Evolutionary conservation across 2,329 filamentous ascomycete genomes (phyloP), one percentile per base, ranked within the genome.

Genomic region (Aureobasidium sp.): DNA sequence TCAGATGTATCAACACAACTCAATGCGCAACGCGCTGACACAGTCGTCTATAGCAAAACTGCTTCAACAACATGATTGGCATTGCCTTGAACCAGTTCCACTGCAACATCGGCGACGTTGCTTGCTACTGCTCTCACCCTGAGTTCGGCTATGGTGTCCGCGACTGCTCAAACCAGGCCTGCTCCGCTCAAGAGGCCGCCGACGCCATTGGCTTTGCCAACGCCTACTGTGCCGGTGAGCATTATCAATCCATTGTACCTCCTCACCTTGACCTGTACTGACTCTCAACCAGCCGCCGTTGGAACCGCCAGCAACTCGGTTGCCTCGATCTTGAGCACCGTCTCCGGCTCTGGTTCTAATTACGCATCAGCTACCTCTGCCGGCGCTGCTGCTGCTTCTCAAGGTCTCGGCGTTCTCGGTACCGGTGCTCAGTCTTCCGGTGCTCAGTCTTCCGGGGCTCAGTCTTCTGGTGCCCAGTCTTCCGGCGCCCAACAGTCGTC

Each of bases 141-240:
- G 64, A 71, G 64, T 76, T 75, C 65, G 72, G 72, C 63, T 74
- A 71, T 66, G 74, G 74, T 65, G 68, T 76, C 29, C 72, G 74
- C 59, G 74, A 76, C 66, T 76, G 74, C 67, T 64, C 73, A 60
- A 69, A 71, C 63, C 49, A 74, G 68, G 70, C 72, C 51, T 76
- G 73, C 67, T 25, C 44, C 6, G 62, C 65, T 39, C 25, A 61
- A 5, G 25, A 61, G 1, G 67, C 69, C 20, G 71, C 71, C 27
- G 52, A 68, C 48, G 58, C 66, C 17, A 71, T 75, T 62, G 52
- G 68, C 14, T 75, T 69, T 68, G 73, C 72, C 60, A 66, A 65
- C 41, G 63, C 64, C 37, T 75, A 72, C 69, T 75, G 73, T 67
- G 36, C 44, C 37, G 31, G 63, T 66, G 44, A 56, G 64, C 48